These are phyloP conservation scores for Acrocalymma vagum DNA, from an alignment of 2,329 filamentous ascomycete species.

Conservation along the genomic window DNA sequence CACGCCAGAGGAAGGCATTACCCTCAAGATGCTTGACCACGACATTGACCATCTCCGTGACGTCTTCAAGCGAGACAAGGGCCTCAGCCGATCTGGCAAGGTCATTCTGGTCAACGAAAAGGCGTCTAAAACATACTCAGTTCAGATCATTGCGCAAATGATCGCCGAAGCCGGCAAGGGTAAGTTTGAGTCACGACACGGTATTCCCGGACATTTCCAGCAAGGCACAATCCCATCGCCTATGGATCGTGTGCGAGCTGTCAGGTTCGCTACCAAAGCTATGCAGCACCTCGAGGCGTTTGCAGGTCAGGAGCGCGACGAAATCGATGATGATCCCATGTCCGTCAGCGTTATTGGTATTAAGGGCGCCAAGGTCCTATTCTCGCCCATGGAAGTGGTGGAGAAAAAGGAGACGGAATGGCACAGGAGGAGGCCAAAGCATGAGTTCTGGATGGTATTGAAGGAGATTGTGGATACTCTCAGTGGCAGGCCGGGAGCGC, in stretches of 20 bases:
- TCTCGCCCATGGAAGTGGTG: conserved; percentile 80
- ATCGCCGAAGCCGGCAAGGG: conserved; percentile 93
- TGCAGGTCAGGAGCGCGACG: conserved; percentile 68
- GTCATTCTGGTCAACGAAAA: conserved; percentile 97
- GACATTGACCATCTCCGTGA: conserved; percentile 91
- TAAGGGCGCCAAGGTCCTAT: conserved; percentile 87
- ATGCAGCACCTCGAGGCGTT: conserved; percentile 89
- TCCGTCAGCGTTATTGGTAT: conserved; percentile 89
- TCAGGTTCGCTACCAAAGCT: conserved; percentile 91
- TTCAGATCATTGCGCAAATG: conserved; percentile 93
- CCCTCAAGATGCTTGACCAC: conserved; percentile 87
- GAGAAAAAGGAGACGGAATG: conserved; percentile 90
- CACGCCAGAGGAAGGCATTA: conserved; percentile 95
- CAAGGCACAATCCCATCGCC: conserved; percentile 70
- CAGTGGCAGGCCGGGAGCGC: conserved; percentile 62
- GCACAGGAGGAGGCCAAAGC: conserved; percentile 83
- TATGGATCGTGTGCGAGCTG: conserved; percentile 94
- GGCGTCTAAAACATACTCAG: conserved; percentile 86
- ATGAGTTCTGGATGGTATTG: conserved; percentile 85
- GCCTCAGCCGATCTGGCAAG: conserved; percentile 88
- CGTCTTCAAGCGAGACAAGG: conserved; percentile 84
- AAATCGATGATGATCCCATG: conserved; percentile 76
- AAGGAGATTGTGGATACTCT: conserved; percentile 86
- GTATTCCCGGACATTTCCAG: conserved; percentile 59
- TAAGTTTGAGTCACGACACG: conserved; percentile 90